These are phyloP conservation scores for Trichoderma sp. DNA, from an alignment of 2,329 filamentous ascomycete species.

Conservation along the genomic window DNA sequence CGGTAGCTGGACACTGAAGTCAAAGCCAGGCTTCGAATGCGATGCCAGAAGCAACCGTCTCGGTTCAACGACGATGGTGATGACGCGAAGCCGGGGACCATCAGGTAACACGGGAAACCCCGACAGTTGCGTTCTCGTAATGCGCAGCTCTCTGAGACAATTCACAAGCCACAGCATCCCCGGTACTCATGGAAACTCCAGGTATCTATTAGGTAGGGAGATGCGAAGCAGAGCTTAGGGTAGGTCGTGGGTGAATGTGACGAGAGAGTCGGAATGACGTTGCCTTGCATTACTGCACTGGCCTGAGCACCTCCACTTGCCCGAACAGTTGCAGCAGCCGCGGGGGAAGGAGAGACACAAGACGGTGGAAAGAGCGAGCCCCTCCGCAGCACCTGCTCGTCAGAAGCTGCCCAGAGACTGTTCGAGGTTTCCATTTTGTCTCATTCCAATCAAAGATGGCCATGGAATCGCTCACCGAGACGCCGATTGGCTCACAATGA, in stretches of 20 bases:
- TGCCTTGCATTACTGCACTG: slow-evolving; percentile 8
- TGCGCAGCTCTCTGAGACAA: slow-evolving; percentile 17
- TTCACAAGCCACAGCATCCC: slow-evolving; percentile 1
- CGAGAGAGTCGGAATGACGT: slow-evolving; percentile 10
- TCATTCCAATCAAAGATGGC: neutral
- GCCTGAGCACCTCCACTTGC: slow-evolving; percentile 18
- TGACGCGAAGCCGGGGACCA: neutral
- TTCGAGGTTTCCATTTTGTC: neutral
- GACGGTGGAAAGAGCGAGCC: neutral
- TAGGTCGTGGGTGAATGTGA: neutral
- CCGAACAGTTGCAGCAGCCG: slow-evolving; percentile 12
- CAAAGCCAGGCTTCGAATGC: neutral
- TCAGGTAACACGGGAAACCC: neutral
- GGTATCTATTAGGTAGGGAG: neutral
- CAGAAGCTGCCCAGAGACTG: neutral
- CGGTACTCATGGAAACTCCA: neutral
- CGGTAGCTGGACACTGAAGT: slow-evolving; percentile 7
- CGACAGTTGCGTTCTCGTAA: slow-evolving; percentile 21
- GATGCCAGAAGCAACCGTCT: neutral
- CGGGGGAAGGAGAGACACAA: neutral
- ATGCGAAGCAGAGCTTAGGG: neutral
- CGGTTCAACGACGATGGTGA: neutral
- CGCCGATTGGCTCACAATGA: neutral
- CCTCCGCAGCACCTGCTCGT: neutral
- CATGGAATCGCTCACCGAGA: neutral